Conservation (phyloP, 768 basidiomycete genomes). For the Tulasnella sp. region DNA sequence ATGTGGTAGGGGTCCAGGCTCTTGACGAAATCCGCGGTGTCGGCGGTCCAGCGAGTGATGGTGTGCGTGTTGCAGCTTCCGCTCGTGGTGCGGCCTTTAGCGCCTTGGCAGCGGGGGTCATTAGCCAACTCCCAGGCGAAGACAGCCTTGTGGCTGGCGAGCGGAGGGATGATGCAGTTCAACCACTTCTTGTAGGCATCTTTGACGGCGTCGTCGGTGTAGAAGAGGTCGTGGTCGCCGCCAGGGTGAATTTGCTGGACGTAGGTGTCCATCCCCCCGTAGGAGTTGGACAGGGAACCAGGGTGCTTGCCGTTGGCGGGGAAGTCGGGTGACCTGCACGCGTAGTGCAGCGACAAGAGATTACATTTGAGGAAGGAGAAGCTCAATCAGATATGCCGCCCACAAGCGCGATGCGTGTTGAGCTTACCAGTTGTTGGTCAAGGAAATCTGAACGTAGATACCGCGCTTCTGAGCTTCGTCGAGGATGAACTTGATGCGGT, state of each 20-base stretch:
- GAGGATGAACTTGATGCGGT: slow-evolving; percentile 31
- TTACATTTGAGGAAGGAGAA: not conserved
- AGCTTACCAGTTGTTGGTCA: slow-evolving; percentile 37
- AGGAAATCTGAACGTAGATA: slow-evolving; percentile 26
- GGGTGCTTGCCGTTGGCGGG: not conserved
- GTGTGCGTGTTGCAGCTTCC: slow-evolving; percentile 53
- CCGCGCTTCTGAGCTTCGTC: slow-evolving; percentile 20
- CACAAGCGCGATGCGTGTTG: not conserved
- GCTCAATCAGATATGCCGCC: not conserved
- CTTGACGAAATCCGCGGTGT: slow-evolving; percentile 52
- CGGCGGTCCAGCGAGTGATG: slow-evolving; percentile 61
- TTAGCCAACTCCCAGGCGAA: slow-evolving; percentile 36
- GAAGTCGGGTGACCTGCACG: slow-evolving; percentile 13
- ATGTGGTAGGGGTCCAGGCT: slow-evolving; percentile 64
- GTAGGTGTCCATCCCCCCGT: slow-evolving; percentile 35
- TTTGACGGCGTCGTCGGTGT: slow-evolving; percentile 32
- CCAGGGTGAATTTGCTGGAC: slow-evolving; percentile 31
- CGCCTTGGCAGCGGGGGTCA: slow-evolving; percentile 33
- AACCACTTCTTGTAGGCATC: slow-evolving; percentile 31
- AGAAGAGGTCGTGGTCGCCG: slow-evolving; percentile 34
- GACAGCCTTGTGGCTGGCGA: slow-evolving; percentile 25
- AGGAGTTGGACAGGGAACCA: slow-evolving; percentile 33
- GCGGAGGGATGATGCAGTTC: slow-evolving; percentile 13
- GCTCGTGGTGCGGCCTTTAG: not conserved
- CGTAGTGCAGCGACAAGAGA: too few relatives aligned